Evolutionary conservation across 441 rosid species (phyloP).

Genomic region (Populus tomentosa): DNA sequence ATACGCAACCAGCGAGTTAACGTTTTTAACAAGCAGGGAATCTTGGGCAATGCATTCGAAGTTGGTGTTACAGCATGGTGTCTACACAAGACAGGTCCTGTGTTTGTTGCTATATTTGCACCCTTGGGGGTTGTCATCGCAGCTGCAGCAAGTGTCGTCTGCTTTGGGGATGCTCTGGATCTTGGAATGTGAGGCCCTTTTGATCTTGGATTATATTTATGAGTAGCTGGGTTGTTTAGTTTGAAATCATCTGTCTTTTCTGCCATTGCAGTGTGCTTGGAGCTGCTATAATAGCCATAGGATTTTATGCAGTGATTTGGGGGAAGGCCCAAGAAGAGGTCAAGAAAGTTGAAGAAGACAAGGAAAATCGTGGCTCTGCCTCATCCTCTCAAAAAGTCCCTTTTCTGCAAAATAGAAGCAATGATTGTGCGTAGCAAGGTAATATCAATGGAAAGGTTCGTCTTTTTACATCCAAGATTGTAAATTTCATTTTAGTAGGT

Average conservation of each 20-base stretch:
- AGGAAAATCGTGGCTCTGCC: not conserved
- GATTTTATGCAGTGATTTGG: constrained; percentile 55
- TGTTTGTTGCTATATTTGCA: constrained; percentile 45
- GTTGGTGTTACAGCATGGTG: constrained; percentile 41
- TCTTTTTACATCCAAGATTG: too few relatives aligned
- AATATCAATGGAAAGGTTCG: too few relatives aligned
- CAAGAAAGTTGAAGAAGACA: constrained; percentile 4
- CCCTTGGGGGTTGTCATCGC: constrained; percentile 50
- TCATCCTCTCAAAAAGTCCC: constrained; percentile 26
- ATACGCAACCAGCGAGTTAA: not conserved
- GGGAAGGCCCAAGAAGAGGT: constrained; percentile 45
- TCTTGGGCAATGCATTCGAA: constrained; percentile 28
- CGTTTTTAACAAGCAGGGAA: constrained; percentile 17
- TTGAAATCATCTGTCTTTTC: too few relatives aligned
- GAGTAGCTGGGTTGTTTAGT: not conserved
- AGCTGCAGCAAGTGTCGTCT: constrained; percentile 28
- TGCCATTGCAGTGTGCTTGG: constrained; percentile 41
- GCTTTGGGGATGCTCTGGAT: constrained; percentile 47
- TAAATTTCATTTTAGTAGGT: too few relatives aligned
- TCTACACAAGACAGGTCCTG: constrained; percentile 42
- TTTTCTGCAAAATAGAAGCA: constrained; percentile 21
- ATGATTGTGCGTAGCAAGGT: too few relatives aligned
- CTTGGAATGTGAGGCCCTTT: constrained; percentile 42
- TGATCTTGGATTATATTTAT: not conserved
- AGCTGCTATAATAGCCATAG: constrained; percentile 32